Percentiles rank a stretch among this genome's conserved stretches.
Evolutionary conservation across 805 yeast genomes (phyloP).

Genomic region (Jamesozyma jinghongensis): DNA sequence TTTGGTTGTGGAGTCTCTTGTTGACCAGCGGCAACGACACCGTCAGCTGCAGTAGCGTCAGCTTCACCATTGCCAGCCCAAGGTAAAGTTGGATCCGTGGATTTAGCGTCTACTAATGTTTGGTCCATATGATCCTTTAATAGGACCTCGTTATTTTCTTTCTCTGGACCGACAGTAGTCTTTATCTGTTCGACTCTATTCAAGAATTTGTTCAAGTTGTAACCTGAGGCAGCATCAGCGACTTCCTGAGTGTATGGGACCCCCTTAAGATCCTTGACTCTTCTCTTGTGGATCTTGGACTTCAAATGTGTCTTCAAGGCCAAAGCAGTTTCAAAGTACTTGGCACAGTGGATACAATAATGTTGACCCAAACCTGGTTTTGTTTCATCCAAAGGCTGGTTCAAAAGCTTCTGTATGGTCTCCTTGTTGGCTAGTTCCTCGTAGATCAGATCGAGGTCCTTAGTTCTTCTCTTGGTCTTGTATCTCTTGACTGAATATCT

Average conservation of each 20-base stretch:
- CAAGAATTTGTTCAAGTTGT: conserved; percentile 58
- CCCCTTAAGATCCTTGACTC: conserved; percentile 63
- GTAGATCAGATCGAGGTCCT: conserved; percentile 76
- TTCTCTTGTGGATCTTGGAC: conserved; percentile 76
- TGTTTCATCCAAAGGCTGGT: conserved; percentile 81
- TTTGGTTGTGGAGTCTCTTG: too few species aligned
- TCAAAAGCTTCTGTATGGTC: conserved; percentile 54
- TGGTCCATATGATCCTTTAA: conserved; percentile 24
- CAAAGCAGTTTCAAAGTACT: conserved; percentile 70
- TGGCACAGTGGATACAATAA: conserved; percentile 91
- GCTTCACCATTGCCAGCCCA: too few species aligned
- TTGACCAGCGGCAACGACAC: too few species aligned
- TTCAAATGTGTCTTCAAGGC: conserved; percentile 66
- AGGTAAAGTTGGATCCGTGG: conserved; percentile 30
- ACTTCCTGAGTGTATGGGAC: conserved; percentile 84
- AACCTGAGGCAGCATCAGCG: conserved; percentile 85
- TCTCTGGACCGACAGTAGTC: conserved; percentile 40
- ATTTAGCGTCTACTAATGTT: conserved; percentile 20
- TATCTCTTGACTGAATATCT: conserved; percentile 78
- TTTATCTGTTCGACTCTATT: conserved; percentile 54
- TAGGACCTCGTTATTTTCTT: conserved; percentile 35
- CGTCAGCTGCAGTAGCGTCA: too few species aligned
- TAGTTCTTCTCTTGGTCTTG: conserved; percentile 80
- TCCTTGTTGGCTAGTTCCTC: conserved; percentile 61
- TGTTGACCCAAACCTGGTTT: conserved; percentile 92